Base-by-base conservation (phyloP, 176 grass and related monocot species). In the Musa itinerans region DNA sequence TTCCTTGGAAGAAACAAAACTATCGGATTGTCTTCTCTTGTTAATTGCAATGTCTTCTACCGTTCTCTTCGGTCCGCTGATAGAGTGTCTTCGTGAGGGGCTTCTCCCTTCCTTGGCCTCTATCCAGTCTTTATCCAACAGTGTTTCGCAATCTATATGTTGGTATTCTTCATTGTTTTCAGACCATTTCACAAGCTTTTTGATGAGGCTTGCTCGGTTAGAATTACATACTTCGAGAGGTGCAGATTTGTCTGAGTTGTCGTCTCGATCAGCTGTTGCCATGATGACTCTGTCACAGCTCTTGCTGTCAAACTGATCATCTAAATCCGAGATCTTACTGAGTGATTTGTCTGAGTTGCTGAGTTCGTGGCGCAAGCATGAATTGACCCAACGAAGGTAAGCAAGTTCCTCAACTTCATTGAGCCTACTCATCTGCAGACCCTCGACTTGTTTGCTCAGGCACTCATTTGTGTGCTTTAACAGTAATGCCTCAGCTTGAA, bases 351-450 rank as follows among this genome's bases (percentile, higher is more conserved):
- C 95, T 21, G 91, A 89, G 69, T 86, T 90, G 83, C 83, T 82
- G 21, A 99, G 90, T 71, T 99, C 90, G 72, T 89, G 95, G 16
- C 95, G 86, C 76, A 94, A 83, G 70, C 95, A 99, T 21, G 95
- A 99, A 82, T 99, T 99, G 73, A 99, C 91, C 95, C 95, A 99
- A 1, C 95, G 81, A 76, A 99, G 95, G 76, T 99, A 99, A 72
- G 95, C 95, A 81, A 99, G 95, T 78, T 99, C 95, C 78, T 99
- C 95, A 79, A 99, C 95, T 78, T 99, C 95, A 14, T 91, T 99
- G 66, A 99, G 79, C 20, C 91, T 76, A 76, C 86, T 99, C 86
- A 94, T 94, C 78, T 99, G 91, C 69, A 99, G 81, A 72, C 91
- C 91, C 81, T 99, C 95, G 74, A 99, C 91, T 93, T 99, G 95